A percentile compares a stretch with the other conserved stretches of the same genome.
phyloP scores from a whole-genome alignment of 2,329 filamentous ascomycete genomes.

The Scytalidium sp. region DNA sequence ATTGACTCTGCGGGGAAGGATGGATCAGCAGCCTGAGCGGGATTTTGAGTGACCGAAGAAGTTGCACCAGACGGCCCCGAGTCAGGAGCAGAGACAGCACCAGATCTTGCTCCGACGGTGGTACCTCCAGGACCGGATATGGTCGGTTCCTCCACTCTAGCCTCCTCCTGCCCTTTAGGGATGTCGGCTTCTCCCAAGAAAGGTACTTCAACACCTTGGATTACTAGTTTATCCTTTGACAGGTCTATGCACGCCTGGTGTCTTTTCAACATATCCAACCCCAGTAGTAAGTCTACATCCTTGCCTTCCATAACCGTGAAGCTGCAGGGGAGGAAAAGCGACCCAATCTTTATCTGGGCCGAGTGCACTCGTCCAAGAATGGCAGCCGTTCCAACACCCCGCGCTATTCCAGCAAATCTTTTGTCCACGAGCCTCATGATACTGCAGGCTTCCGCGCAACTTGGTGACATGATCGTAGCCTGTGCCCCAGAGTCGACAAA shows the following conservation, averaged over 20 bases:
- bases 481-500: constrained; percentile 97
- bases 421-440: constrained; percentile 96
- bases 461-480: constrained; percentile 97
- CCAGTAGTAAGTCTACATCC: constrained; percentile 87
- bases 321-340: constrained; percentile 82
- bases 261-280: constrained; percentile 94
- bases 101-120: constrained; percentile 78
- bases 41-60: constrained; percentile 18
- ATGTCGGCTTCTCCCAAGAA: constrained; percentile 94
- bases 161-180: constrained; percentile 76
- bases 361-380: constrained; percentile 95
- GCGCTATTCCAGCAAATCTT: constrained; percentile 86
- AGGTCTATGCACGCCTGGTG: constrained; percentile 94
- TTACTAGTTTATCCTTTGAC: constrained; percentile 77
- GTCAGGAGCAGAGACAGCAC: constrained; percentile 58
- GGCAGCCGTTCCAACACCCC: constrained; percentile 88
- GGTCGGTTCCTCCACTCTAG: constrained; percentile 74
- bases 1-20: constrained; percentile 59
- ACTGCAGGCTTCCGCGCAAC: constrained; percentile 84
- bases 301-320: constrained; percentile 99
- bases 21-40: constrained; percentile 21
- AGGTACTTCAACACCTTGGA: constrained; percentile 82
- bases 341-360: constrained; percentile 90
- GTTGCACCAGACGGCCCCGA: constrained; percentile 14
- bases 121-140: constrained; percentile 86